These are phyloP conservation scores for Xylaria sp. DNA, from an alignment of 2,329 filamentous ascomycete genomes.

Conservation along the genomic window DNA sequence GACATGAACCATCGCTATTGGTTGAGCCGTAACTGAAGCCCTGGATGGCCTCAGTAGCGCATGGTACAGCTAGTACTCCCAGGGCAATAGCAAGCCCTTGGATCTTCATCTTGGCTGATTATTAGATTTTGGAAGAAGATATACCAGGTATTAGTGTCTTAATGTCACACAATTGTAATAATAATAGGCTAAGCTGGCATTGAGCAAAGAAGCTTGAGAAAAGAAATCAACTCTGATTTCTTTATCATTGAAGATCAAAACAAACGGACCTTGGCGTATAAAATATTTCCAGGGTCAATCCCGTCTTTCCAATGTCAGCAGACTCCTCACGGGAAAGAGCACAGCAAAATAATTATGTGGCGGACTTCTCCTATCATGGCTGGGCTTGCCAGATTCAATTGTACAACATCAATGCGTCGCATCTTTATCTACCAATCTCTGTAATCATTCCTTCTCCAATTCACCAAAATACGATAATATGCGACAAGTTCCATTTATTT, in stretches of 20 bases:
- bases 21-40: slow-evolving; percentile 62
- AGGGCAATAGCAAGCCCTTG: slow-evolving; percentile 35
- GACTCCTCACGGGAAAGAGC: slow-evolving; percentile 6
- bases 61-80: slow-evolving; percentile 33
- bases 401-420: neutral
- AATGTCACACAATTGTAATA: neutral
- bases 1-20: slow-evolving; percentile 54
- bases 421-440: neutral
- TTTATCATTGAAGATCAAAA: neutral
- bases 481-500: neutral
- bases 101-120: slow-evolving; percentile 38
- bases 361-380: neutral
- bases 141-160: neutral
- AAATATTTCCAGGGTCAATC: neutral
- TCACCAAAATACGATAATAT: neutral
- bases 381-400: neutral
- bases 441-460: neutral
- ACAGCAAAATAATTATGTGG: neutral
- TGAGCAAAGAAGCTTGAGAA: neutral
- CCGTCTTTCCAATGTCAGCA: neutral
- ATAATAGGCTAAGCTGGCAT: neutral
- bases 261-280: neutral
- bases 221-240: neutral
- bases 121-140: neutral
- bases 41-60: slow-evolving; percentile 39